Conservation (phyloP, 345 rosid species). For the Citrus australasica region DNA sequence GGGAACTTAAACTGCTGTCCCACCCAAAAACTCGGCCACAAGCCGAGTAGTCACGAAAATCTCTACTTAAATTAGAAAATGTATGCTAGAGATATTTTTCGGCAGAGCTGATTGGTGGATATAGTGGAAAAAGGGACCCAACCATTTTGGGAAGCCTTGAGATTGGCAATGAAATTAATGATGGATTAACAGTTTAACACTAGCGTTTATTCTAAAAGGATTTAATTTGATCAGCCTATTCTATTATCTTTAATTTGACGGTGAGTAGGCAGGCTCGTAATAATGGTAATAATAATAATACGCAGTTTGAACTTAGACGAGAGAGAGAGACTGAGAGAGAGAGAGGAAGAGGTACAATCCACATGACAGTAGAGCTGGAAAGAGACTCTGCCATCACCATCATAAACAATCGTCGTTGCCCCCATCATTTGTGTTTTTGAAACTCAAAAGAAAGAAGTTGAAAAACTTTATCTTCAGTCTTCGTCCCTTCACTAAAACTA, state of each 20-base stretch:
- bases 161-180: background rate
- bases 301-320: no score
- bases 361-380: constrained; percentile 39
- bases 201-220: no score
- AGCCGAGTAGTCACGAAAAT: no score
- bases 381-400: constrained; percentile 31
- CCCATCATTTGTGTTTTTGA: constrained; percentile 49
- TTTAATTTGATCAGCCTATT: no score
- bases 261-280: no score
- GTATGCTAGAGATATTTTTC: background rate
- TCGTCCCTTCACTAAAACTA: background rate
- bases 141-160: background rate
- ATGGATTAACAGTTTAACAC: no score
- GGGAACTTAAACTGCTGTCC: no score
- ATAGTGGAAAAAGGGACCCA: background rate
- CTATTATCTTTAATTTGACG: no score
- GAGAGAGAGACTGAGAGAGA: background rate
- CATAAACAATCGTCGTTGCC: constrained; percentile 34
- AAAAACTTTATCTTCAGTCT: constrained; percentile 7
- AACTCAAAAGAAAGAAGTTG: constrained; percentile 8
- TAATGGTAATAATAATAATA: no score
- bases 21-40: no score
- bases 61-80: background rate
- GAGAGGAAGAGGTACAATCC: background rate
- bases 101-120: background rate